Percentiles rank a stretch among this genome's conserved stretches.
These are phyloP conservation scores for Sporothrix phasma DNA, from an alignment of 2,329 filamentous ascomycete species.

Conservation along the genomic window DNA sequence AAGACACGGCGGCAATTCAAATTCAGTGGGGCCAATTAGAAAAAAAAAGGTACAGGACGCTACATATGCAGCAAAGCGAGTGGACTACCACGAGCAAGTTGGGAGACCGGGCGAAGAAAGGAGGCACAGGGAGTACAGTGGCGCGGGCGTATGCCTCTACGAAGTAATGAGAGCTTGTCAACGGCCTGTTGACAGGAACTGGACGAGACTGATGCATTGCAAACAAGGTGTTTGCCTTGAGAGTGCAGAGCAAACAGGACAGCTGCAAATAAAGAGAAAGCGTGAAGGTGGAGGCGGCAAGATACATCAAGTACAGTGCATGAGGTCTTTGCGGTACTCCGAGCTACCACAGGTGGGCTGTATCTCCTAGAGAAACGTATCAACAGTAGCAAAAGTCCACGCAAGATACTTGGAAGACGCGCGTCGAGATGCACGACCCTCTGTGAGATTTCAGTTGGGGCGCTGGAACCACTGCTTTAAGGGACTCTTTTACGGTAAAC, in stretches of 20 bases:
- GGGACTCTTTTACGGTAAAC: background rate
- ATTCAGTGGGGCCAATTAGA: background rate
- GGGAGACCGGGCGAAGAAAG: background rate
- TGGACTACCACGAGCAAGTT: background rate
- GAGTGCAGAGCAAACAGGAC: no score
- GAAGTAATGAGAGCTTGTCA: no score
- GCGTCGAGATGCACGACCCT: background rate
- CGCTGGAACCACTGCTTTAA: background rate
- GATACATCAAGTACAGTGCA: no score
- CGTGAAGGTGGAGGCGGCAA: no score
- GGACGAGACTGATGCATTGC: background rate
- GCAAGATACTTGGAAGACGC: background rate
- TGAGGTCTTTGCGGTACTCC: no score
- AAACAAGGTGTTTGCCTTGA: no score
- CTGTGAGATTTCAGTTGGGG: background rate
- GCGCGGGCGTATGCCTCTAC: no score
- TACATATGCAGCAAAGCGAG: slow-evolving; percentile 2
- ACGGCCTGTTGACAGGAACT: background rate
- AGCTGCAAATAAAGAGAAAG: no score
- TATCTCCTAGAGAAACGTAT: background rate
- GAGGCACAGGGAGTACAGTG: background rate
- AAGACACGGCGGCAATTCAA: slow-evolving; percentile 12
- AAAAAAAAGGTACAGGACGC: background rate
- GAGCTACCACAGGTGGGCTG: no score
- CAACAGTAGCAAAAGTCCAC: background rate